Conservation (phyloP, 495 filamentous ascomycete genomes). For the Penicilliopsis zonata region DNA sequence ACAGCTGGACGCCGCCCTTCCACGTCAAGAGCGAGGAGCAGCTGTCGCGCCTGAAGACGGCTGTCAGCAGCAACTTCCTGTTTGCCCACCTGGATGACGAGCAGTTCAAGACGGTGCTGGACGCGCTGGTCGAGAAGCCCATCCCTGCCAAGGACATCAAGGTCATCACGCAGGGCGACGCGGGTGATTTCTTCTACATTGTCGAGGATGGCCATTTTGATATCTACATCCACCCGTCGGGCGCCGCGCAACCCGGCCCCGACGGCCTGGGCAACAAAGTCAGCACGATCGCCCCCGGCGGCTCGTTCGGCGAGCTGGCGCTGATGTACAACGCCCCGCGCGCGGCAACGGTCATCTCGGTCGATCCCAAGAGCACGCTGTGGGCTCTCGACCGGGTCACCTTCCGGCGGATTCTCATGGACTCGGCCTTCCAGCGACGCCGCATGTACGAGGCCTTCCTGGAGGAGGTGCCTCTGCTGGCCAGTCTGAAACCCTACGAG, state of each 20-base stretch:
- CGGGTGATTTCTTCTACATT: constrained; percentile 95
- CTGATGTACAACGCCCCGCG: constrained; percentile 98
- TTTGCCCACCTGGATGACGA: constrained; percentile 94
- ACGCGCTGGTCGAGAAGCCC: constrained; percentile 86
- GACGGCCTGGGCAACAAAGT: constrained; percentile 81
- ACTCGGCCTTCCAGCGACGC: constrained; percentile 88
- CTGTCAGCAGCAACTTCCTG: constrained; percentile 83
- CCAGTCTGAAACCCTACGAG: constrained; percentile 77
- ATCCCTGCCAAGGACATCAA: constrained; percentile 93
- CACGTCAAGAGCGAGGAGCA: constrained; percentile 78
- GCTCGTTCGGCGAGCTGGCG: constrained; percentile 94
- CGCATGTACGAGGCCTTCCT: constrained; percentile 96
- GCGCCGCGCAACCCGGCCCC: constrained; percentile 65
- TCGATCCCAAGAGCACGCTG: constrained; percentile 64
- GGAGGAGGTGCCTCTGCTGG: constrained; percentile 88
- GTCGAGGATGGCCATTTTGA: constrained; percentile 88
- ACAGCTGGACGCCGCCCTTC: constrained; percentile 82
- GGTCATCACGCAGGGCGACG: constrained; percentile 92
- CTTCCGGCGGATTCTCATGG: constrained; percentile 97
- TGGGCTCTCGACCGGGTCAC: constrained; percentile 95
- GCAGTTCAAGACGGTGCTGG: constrained; percentile 72
- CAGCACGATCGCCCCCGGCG: constrained; percentile 70
- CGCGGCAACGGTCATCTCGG: constrained; percentile 88
- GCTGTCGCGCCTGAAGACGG: constrained; percentile 60
- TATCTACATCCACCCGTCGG: constrained; percentile 76